A percentile compares a stretch with the other conserved stretches of the same genome.
Evolutionary conservation across 2,329 filamentous ascomycete species (phyloP).

Genomic region (Epicoccum nigrum): DNA sequence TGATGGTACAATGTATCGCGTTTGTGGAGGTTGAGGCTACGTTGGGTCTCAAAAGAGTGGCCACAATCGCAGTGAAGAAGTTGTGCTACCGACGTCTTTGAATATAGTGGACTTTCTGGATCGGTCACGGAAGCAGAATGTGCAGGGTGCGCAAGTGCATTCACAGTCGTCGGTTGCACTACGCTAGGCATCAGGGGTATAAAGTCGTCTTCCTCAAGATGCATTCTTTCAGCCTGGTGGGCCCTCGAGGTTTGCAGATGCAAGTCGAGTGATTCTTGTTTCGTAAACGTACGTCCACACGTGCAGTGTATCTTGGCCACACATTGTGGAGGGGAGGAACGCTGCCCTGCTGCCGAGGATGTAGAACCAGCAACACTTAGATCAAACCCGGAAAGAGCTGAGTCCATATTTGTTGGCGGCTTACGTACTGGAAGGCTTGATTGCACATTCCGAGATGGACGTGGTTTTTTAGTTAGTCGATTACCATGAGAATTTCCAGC

Average conservation of each 20-base stretch:
- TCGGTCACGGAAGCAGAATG: too few relatives aligned
- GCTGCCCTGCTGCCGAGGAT: background rate
- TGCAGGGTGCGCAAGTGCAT: background rate
- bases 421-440: background rate
- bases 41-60: constrained; percentile 1
- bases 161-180: background rate
- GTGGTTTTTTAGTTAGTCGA: too few relatives aligned
- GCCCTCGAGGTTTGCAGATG: background rate
- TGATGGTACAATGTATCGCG: background rate
- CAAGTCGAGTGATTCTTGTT: background rate
- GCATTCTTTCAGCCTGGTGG: background rate
- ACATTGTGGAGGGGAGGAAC: background rate
- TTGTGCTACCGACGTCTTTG: background rate
- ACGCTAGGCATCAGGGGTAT: background rate
- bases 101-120: background rate
- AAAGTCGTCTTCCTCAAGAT: background rate
- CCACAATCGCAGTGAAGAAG: background rate
- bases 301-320: background rate
- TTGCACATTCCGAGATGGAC: too few relatives aligned
- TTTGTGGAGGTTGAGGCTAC: background rate
- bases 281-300: background rate
- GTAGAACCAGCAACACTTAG: background rate
- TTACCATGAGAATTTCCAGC: too few relatives aligned
- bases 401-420: too few relatives aligned
- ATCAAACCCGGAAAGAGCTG: background rate